phyloP scores from a whole-genome alignment of 257 asterid species.

The Fraxinus excelsior region DNA sequence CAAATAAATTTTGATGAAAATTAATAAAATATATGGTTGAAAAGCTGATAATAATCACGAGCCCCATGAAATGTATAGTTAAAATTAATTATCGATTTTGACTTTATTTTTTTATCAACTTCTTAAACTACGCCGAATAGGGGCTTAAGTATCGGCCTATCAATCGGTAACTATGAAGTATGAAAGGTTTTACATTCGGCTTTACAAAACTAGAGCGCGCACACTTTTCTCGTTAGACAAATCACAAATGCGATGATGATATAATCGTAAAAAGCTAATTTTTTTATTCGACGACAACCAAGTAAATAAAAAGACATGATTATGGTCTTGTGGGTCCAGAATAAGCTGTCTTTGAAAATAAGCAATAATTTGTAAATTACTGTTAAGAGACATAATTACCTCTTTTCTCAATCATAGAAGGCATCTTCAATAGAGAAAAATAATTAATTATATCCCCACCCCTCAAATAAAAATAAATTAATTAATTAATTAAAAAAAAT shows the following conservation, averaged over 20 bases:
- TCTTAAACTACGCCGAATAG: no score
- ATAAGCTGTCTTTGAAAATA: neutral
- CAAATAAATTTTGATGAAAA: no score
- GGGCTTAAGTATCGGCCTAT: no score
- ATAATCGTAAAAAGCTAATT: neutral
- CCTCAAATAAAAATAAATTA: neutral
- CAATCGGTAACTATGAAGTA: no score
- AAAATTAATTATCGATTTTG: slow-evolving; percentile 2
- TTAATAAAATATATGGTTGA: no score
- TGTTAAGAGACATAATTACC: slow-evolving; percentile 21
- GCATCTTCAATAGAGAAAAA: slow-evolving; percentile 24
- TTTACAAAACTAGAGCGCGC: no score
- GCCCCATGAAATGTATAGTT: neutral
- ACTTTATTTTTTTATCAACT: neutral
- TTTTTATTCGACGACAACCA: neutral
- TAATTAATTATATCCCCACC: neutral
- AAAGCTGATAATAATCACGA: neutral
- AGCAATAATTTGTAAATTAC: slow-evolving; percentile 3
- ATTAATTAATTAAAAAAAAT: no score
- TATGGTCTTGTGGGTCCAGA: neutral
- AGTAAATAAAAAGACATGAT: neutral
- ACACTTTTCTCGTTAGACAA: no score
- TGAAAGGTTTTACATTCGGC: no score
- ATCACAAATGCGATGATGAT: no score
- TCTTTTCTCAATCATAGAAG: slow-evolving; percentile 31